These are phyloP conservation scores for Oenanthe javanica DNA, from an alignment of 140 eudicot species.

Conservation along the genomic window DNA sequence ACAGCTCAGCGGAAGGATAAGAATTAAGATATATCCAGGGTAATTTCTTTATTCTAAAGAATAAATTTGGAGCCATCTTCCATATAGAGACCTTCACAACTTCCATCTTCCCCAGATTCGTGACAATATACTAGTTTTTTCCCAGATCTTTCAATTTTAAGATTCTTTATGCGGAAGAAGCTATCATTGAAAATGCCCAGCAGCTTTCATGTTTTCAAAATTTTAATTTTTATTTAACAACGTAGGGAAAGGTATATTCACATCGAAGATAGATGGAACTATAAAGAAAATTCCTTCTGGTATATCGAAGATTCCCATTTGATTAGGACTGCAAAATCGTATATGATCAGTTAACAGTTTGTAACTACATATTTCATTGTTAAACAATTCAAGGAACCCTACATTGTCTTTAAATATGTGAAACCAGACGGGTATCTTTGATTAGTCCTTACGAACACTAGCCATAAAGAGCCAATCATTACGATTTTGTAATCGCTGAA, in stretches of 20 bases:
- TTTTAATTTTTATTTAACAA: too few relatives aligned
- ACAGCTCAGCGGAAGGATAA: conserved; percentile 22
- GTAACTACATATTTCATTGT: too few relatives aligned
- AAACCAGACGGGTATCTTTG: too few relatives aligned
- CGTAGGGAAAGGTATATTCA: too few relatives aligned
- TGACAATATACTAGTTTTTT: conserved; percentile 14
- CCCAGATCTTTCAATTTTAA: conserved; percentile 13
- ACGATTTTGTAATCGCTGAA: background rate
- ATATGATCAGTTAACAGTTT: too few relatives aligned
- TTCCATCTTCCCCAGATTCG: background rate
- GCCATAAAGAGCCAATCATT: too few relatives aligned
- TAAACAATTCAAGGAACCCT: too few relatives aligned
- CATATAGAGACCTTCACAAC: conserved; percentile 23
- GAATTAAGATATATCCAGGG: conserved; percentile 6
- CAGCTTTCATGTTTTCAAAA: background rate
- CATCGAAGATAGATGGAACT: too few relatives aligned
- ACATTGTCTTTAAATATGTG: too few relatives aligned
- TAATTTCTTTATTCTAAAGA: conserved; percentile 20
- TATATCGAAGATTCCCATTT: background rate
- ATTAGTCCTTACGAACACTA: too few relatives aligned
- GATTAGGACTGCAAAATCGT: background rate
- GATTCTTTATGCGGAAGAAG: conserved; percentile 16
- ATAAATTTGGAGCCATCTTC: conserved; percentile 20
- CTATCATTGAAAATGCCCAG: conserved; percentile 23
- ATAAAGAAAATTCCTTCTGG: too few relatives aligned